A percentile compares a stretch with the other conserved stretches of the same genome.
phyloP scores from a whole-genome alignment of 371 early-diverging fungal genomes.

The Mucor velutinosus region DNA sequence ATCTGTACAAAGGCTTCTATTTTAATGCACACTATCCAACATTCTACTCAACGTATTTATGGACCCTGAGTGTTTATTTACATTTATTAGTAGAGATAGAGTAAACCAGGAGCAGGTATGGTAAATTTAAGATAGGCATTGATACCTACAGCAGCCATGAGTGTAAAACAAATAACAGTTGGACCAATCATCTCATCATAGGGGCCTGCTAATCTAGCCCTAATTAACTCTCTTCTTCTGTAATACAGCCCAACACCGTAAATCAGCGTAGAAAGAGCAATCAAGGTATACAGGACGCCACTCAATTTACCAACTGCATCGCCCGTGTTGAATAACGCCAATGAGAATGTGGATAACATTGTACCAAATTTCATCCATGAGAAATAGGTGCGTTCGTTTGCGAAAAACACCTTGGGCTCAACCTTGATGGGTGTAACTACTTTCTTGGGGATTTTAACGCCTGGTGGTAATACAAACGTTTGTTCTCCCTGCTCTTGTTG shows the following conservation, averaged over 20 bases:
- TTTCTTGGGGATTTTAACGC: constrained; percentile 59
- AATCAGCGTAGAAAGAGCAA: constrained; percentile 82
- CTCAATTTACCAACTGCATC: constrained; percentile 75
- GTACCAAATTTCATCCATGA: constrained; percentile 86
- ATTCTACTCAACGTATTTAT: neutral
- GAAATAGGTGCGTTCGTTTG: constrained; percentile 99
- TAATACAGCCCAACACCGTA: constrained; percentile 92
- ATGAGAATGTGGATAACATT: constrained; percentile 73
- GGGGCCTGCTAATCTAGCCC: constrained; percentile 72
- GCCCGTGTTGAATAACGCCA: constrained; percentile 87
- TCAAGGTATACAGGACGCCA: constrained; percentile 80
- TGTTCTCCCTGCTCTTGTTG: neutral
- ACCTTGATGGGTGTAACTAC: constrained; percentile 87
- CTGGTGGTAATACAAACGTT: constrained; percentile 40
- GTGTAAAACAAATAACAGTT: constrained; percentile 82
- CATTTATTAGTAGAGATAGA: constrained; percentile 21
- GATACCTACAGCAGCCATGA: constrained; percentile 86
- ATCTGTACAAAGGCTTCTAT: neutral
- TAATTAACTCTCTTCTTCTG: constrained; percentile 89
- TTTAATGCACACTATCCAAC: neutral
- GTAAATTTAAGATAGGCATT: constrained; percentile 87
- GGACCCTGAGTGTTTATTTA: neutral
- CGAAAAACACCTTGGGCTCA: constrained; percentile 99
- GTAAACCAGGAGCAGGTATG: constrained; percentile 23
- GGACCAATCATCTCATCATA: constrained; percentile 83